phyloP scores from a whole-genome alignment of 352 stramenopile genomes.

The Phytopythium sindhum region DNA sequence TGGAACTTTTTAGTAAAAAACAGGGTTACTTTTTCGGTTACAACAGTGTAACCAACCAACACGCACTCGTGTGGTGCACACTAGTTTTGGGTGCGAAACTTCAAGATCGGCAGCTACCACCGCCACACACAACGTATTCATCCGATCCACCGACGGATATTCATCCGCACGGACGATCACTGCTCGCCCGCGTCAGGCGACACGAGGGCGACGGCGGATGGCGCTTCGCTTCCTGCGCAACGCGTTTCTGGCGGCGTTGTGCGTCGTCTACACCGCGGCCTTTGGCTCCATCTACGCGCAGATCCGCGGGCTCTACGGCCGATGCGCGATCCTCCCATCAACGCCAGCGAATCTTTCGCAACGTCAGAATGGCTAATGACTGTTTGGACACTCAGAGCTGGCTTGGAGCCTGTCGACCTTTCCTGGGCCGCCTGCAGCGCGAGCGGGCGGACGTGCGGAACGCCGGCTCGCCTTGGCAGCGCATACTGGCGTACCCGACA shows the following conservation, averaged over 20 bases:
- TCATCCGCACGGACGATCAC: too few species aligned
- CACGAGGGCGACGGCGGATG: not conserved
- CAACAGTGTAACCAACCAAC: too few species aligned
- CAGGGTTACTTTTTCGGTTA: not conserved
- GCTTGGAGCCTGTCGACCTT: conserved; percentile 54
- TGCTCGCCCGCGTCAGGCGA: not conserved
- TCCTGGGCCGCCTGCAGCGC: conserved; percentile 36
- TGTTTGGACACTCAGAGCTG: conserved; percentile 24
- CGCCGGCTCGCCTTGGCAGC: conserved; percentile 14
- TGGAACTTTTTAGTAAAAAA: not conserved
- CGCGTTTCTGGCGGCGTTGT: conserved; percentile 42
- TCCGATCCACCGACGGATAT: too few species aligned
- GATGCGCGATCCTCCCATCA: conserved; percentile 36
- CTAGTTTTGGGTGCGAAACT: not conserved
- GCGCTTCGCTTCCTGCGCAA: conserved; percentile 32
- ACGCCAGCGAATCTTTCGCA: not conserved
- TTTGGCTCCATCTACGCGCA: conserved; percentile 83
- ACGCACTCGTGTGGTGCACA: not conserved
- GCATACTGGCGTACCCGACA: conserved; percentile 39
- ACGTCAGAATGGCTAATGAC: not conserved
- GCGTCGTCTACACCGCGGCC: conserved; percentile 44
- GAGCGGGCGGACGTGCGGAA: conserved; percentile 9
- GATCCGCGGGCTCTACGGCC: conserved; percentile 76
- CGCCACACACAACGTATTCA: too few species aligned
- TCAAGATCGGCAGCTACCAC: not conserved